phyloP scores from a whole-genome alignment of 2,329 filamentous ascomycete species.

The Stachybotrys echinatus region DNA sequence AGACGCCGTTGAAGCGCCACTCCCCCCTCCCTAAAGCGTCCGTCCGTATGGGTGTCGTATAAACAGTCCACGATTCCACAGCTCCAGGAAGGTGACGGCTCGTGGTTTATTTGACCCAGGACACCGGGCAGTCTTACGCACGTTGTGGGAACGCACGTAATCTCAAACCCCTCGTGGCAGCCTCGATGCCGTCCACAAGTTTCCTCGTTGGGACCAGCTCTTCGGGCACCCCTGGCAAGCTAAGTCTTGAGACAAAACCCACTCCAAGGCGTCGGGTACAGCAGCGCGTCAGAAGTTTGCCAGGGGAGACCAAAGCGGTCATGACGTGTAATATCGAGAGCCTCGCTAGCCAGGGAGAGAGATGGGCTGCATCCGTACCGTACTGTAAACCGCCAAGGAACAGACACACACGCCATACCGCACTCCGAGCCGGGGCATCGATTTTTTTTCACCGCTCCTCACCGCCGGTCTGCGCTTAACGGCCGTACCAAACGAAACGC shows the following conservation, averaged over 20 bases:
- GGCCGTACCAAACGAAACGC: neutral
- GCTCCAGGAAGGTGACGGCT: too few species aligned
- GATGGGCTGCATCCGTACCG: too few species aligned
- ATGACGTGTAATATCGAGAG: neutral
- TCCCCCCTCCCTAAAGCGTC: neutral
- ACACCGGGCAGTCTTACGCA: neutral
- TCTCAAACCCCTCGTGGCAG: neutral
- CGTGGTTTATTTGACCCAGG: too few species aligned
- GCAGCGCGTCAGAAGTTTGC: neutral
- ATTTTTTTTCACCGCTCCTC: neutral
- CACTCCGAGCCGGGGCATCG: neutral
- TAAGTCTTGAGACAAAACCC: constrained; percentile 1
- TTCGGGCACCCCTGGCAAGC: neutral
- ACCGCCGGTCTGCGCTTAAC: neutral
- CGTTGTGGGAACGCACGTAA: neutral
- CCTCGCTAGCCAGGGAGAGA: neutral
- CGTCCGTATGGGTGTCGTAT: too few species aligned
- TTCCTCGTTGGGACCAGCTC: neutral
- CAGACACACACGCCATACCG: neutral
- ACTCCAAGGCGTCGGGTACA: constrained; percentile 2
- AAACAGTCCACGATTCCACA: too few species aligned
- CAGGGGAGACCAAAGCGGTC: neutral
- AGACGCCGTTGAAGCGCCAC: neutral
- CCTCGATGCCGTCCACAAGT: neutral
- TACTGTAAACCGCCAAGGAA: neutral